Base-by-base conservation (phyloP, 2,329 filamentous ascomycete genomes). In the Diaporthe sp. region DNA sequence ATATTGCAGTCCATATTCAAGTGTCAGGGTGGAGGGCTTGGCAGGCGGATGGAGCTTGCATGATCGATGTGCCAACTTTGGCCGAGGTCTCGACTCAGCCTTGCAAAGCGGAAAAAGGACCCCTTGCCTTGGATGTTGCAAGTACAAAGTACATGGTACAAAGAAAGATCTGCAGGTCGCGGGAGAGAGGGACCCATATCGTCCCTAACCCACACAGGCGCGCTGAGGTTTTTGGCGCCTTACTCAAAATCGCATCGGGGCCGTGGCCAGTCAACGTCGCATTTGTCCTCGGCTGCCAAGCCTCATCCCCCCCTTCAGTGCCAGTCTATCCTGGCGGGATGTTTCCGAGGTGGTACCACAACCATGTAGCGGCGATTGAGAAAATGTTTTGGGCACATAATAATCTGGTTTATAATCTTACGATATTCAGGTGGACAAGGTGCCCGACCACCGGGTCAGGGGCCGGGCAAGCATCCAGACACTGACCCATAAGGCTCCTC, bases 301-400 rank as follows among this genome's bases (percentile, higher is more conserved):
- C 47, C 64, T 40, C 2, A 33, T 15, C 8, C 30, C 35, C 42
- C 42, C 22, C 42, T 2, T 13, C 30, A 22, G 9, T 35, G 45
- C 64, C 45, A 52, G 30, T 15, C 45, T 67, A 28, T 28, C 30
- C n/a, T 54, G 30, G 64, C 64, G 64, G 47, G 28, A 40, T 54
- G 45, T 54, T 54, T 38, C 64, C 64, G 64, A 68, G 64, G 64
- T 68, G 47, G 47, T 54, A 68, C 64, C 64, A 68, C 47, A 40
- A 52, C 47, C 33, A 28, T 28, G 47, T 30, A 40, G 28, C 33
- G 9, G 12, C 12, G 3, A 15, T 13, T 30, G 30, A 47, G 13
- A 40, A 30, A 68, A 68, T 10, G 30, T 54, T 68, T 4, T 52
- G 45, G 45, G 64, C 64, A 30, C 33, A 68, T 40, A 54, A 40